A percentile compares a stretch with the other conserved stretches of the same genome.
Evolutionary conservation across 2,329 filamentous ascomycete genomes (phyloP).

Genomic region (Xylaria sp.): DNA sequence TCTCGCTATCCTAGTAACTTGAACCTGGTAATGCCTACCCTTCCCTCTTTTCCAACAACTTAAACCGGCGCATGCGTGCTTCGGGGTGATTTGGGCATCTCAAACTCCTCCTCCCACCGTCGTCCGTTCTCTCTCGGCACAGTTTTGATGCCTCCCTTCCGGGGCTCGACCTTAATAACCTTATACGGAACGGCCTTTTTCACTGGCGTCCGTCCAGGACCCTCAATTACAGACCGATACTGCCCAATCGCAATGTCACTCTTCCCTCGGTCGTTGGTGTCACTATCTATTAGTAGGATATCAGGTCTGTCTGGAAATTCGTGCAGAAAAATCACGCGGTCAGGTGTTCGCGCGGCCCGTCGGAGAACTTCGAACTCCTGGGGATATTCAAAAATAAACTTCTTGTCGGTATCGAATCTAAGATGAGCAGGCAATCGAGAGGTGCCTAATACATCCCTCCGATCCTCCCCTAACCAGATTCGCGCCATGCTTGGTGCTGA

Average conservation of each 20-base stretch:
- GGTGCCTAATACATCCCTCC: constrained; percentile 57
- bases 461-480: constrained; percentile 57
- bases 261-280: constrained; percentile 39
- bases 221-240: background rate
- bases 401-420: constrained; percentile 42
- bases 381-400: constrained; percentile 41
- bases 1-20: background rate
- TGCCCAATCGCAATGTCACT: constrained; percentile 42
- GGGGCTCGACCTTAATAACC: constrained; percentile 41
- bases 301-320: constrained; percentile 19
- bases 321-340: constrained; percentile 47
- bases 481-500: constrained; percentile 52
- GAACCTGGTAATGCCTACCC: background rate
- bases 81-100: background rate
- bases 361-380: constrained; percentile 38
- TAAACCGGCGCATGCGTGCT: background rate
- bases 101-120: constrained; percentile 29
- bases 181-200: constrained; percentile 10
- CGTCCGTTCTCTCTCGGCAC: constrained; percentile 21
- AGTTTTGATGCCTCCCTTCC: constrained; percentile 33
- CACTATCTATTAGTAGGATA: constrained; percentile 40
- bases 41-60: background rate
- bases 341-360: constrained; percentile 42
- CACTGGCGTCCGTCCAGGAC: background rate
- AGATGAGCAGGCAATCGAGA: constrained; percentile 54